Base-by-base conservation (phyloP, 495 filamentous ascomycete genomes). In the Amniculicola lignicola region DNA sequence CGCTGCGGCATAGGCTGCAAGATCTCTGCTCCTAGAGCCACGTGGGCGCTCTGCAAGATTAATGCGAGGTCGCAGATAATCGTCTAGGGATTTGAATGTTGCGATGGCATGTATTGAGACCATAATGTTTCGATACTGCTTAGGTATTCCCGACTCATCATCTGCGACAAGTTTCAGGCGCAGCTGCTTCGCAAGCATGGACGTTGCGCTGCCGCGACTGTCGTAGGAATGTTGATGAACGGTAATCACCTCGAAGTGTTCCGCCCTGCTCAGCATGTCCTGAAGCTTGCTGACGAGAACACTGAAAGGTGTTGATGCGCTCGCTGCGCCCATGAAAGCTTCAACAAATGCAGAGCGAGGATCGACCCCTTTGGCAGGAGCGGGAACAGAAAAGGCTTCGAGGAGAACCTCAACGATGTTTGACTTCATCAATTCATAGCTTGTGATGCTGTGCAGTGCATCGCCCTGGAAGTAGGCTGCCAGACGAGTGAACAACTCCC, bases 41-140 rank as follows among this genome's bases (percentile, higher is more conserved):
- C 85, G 80, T 21, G 93, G 88, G 14, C 90, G 82, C 55, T 97
- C 92, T 0, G 88, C 82, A 18, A 95, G 62, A 61, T 76, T 88
- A 49, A 99, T 96, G 48, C 92, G 77, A 2, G 94, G 93, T 46
- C 92, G 83, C 37, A 99, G 76, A 72, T 96, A 99, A 67, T 99
- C 94, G 65, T 97, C 93, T 24, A 99, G 73, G 1, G 93, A 87
- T 67, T 97, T 97, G 72, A 99, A 96, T 0, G 90, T 96, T 7
- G 94, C 92, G 68, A 99, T 97, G 24, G 94, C 94, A 71, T 99
- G 94, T 56, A 99, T 97, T 4, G 90, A 92, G 14, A 99, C 92
- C 85, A 95, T 96, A 57, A 97, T 90, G 55, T 90, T 95, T 27
- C 86, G 82, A 63, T 92, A 97, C 12, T 83, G 74, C 19, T 81